Conservation (phyloP, 2,329 filamentous ascomycete genomes). For the Fusarium sublunatum region DNA sequence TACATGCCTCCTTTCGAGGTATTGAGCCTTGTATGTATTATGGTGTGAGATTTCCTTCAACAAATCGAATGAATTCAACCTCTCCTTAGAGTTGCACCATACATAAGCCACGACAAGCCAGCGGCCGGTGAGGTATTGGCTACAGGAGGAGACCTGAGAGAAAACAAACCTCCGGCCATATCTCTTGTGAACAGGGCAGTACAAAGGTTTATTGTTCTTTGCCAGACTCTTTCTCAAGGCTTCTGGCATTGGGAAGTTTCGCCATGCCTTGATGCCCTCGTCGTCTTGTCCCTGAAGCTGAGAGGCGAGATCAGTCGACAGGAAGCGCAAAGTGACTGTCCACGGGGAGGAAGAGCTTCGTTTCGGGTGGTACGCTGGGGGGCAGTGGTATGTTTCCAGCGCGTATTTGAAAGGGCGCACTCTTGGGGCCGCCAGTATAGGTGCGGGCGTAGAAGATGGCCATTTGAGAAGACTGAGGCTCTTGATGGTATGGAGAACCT, state of each 20-base stretch:
- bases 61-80: neutral
- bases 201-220: neutral
- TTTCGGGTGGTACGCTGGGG: neutral
- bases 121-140: neutral
- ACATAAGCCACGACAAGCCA: conserved; percentile 5
- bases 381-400: neutral
- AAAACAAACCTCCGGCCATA: neutral
- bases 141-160: neutral
- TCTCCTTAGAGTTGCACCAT: neutral
- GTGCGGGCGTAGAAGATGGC: neutral
- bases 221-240: neutral
- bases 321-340: neutral
- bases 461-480: neutral
- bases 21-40: neutral
- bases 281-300: neutral
- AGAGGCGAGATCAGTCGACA: neutral
- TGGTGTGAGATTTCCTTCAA: neutral
- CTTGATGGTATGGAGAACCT: neutral
- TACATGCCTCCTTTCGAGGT: no score
- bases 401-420: neutral
- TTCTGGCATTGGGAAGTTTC: neutral
- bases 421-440: neutral
- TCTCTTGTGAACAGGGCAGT: neutral
- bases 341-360: neutral
- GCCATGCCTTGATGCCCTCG: neutral